Percentiles rank a stretch among this genome's conserved stretches.
These are phyloP conservation scores for Haematococcus lacustris DNA, from an alignment of 139 green algal species.

Conservation along the genomic window DNA sequence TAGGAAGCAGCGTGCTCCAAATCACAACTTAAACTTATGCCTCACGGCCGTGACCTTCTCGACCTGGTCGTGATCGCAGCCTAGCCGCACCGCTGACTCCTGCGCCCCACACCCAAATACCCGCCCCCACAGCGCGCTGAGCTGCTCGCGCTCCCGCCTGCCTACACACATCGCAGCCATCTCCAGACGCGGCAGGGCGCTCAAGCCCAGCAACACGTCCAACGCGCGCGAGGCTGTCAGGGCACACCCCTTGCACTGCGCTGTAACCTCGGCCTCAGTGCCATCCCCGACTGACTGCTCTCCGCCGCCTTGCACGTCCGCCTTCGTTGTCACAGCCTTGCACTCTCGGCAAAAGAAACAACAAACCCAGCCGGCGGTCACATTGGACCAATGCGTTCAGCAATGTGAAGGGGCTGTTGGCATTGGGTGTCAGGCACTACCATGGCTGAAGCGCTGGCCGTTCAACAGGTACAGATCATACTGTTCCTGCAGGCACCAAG, in stretches of 20 bases:
- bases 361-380: conserved; percentile 48
- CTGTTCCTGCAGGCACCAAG: too few relatives aligned
- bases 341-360: conserved; percentile 42
- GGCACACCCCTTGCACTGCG: background rate
- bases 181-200: conserved; percentile 25
- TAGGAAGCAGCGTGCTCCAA: too few relatives aligned
- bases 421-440: conserved; percentile 40
- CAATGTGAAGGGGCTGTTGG: conserved; percentile 38
- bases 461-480: too few relatives aligned
- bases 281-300: background rate
- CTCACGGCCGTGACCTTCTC: too few relatives aligned
- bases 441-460: too few relatives aligned
- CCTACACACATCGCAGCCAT: conserved; percentile 39
- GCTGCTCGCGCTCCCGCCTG: conserved; percentile 14
- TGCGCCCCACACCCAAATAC: too few relatives aligned
- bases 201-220: conserved; percentile 25
- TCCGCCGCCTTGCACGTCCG: background rate
- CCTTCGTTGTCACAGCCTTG: conserved; percentile 2
- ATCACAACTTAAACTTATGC: too few relatives aligned
- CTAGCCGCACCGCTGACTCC: too few relatives aligned
- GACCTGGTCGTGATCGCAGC: too few relatives aligned
- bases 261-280: background rate
- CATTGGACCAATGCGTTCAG: conserved; percentile 35
- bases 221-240: conserved; percentile 6
- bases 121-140: conserved; percentile 24